Evolutionary conservation across 2,329 filamentous ascomycete species (phyloP).

Genomic region (Alternaria panax): DNA sequence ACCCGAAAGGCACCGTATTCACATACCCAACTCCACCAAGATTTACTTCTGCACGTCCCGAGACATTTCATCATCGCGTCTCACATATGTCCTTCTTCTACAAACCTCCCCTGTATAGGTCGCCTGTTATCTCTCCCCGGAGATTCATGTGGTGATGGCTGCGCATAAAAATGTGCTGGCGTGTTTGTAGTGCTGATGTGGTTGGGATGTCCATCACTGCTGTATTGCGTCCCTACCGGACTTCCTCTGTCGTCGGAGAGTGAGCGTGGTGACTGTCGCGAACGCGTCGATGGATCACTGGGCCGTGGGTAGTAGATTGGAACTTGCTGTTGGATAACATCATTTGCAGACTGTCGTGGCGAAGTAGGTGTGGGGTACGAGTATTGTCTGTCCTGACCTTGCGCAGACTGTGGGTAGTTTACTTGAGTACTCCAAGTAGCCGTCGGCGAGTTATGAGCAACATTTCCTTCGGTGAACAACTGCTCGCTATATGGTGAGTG

Average conservation of each 20-base stretch:
- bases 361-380: constrained; percentile 34
- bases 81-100: constrained; percentile 14
- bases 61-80: background rate
- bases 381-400: constrained; percentile 31
- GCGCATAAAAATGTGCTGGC: constrained; percentile 47
- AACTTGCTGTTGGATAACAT: constrained; percentile 22
- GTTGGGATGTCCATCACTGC: constrained; percentile 17
- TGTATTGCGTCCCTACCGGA: constrained; percentile 27
- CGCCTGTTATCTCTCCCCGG: constrained; percentile 2
- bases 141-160: constrained; percentile 24
- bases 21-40: background rate
- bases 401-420: constrained; percentile 26
- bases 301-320: constrained; percentile 43
- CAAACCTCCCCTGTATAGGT: constrained; percentile 15
- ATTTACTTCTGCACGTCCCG: background rate
- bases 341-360: constrained; percentile 19
- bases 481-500: constrained; percentile 22
- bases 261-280: constrained; percentile 24
- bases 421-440: constrained; percentile 29
- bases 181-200: constrained; percentile 35
- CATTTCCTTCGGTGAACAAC: constrained; percentile 20
- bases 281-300: constrained; percentile 23
- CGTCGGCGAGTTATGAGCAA: constrained; percentile 23
- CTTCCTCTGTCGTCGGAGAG: constrained; percentile 24
- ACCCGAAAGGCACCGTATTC: background rate